These are phyloP conservation scores for Magnaporthales sp. DNA, from an alignment of 2,329 filamentous ascomycete genomes.

Conservation along the genomic window DNA sequence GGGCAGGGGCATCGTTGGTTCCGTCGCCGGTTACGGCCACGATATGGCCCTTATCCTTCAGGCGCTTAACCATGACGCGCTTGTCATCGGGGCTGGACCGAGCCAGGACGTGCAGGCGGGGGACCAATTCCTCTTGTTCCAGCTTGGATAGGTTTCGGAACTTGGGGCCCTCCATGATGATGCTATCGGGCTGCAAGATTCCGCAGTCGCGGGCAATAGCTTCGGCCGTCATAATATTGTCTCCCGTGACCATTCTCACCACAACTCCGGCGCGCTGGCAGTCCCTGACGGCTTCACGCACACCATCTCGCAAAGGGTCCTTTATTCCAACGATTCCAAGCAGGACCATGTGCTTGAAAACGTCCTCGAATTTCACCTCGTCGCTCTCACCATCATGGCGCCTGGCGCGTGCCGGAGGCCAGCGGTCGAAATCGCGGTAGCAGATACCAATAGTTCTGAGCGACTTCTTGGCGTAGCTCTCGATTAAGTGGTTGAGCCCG, in stretches of 20 bases:
- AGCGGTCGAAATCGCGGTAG: conserved; percentile 63
- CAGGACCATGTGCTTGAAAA: conserved; percentile 49
- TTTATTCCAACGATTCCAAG: conserved; percentile 71
- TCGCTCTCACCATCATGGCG: conserved; percentile 51
- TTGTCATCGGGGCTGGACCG: conserved; percentile 72
- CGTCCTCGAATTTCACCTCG: conserved; percentile 46
- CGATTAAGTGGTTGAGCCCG: conserved; percentile 15
- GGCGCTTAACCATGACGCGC: conserved; percentile 59
- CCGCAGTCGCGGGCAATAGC: conserved; percentile 74
- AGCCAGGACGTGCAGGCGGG: conserved; percentile 61
- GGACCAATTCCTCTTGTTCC: conserved; percentile 60
- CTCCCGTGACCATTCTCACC: conserved; percentile 79
- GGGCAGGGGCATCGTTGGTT: conserved; percentile 73
- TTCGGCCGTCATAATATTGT: conserved; percentile 71
- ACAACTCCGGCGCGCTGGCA: conserved; percentile 71
- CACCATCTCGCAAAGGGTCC: conserved; percentile 67
- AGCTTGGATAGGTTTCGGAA: conserved; percentile 63
- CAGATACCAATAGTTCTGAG: conserved; percentile 68
- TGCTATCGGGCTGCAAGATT: conserved; percentile 53
- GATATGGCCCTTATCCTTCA: conserved; percentile 66
- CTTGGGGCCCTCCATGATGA: conserved; percentile 70
- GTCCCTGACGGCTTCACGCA: conserved; percentile 61
- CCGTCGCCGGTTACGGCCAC: conserved; percentile 79
- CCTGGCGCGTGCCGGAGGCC: conserved; percentile 44
- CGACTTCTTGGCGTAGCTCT: conserved; percentile 48